Base-by-base conservation (phyloP, 1,139 yeast genomes). In the Pichia sp. region DNA sequence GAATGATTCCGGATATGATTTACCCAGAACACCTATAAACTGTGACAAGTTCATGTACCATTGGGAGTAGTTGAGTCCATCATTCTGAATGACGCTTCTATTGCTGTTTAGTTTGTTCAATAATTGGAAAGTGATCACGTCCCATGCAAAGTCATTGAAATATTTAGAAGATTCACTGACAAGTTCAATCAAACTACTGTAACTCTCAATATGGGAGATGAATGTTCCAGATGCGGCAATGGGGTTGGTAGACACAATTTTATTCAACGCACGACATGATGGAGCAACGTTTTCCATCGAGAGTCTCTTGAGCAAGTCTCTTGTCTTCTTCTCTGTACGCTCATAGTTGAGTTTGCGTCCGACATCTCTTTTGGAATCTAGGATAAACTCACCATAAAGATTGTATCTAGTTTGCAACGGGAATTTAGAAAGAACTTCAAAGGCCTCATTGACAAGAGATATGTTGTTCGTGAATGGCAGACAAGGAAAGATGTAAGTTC, bases 101-200 rank as follows among this genome's bases (percentile, higher is more conserved):
- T 81, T 84, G 1, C 77, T 61, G 1, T 93, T 77, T 24, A 91
- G 66, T 49, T 94, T 74, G 51, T 77, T 70, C 55, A 87, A 63
- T 7, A 88, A 62, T 1, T 84, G 88, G 48, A 74, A 77, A 2
- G 91, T 80, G 29, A 88, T 61, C 2, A 77, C 83, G 55, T 88
- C 97, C 88, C 94, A 87, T 0, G 88, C 91, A 52, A 82, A 79
- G 8, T 65, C 70, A 38, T 81, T 82, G 55, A 87, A 85, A 50
- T 77, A 82, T 32, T 79, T 66, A 0, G 96, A 88, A 3, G 94
- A 77, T 38, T 81, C 83, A 10, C 86, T 88, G 11, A 91, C 78
- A 39, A 87, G 65, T 30, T 74, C 77, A 37, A 79, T 85, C 46
- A 87, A 72, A 53, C 87, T 91, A 53, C 84, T 96, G 53, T 91